Conservation (phyloP, 1,284 basidiomycete genomes). For the Heterobasidion occidentale region DNA sequence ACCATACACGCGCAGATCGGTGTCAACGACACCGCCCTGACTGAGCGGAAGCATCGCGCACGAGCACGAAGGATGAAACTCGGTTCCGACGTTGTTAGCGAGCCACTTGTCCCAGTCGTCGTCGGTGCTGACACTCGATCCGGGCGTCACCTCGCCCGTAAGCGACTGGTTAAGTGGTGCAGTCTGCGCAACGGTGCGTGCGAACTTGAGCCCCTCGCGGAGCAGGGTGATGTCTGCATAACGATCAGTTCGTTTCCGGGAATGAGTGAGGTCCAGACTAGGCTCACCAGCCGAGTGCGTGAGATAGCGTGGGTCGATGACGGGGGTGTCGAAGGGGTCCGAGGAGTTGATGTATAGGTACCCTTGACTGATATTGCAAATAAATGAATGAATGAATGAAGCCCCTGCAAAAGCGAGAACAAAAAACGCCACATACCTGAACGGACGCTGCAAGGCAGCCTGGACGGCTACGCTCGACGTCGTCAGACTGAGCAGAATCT, state of each 20-base stretch:
- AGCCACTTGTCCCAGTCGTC: slow-evolving; percentile 41
- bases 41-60: slow-evolving; percentile 57
- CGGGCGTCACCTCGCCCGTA: slow-evolving; percentile 30
- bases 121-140: slow-evolving; percentile 30
- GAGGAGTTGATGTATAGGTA: slow-evolving; percentile 37
- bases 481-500: slow-evolving; percentile 55
- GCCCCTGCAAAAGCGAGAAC: background rate
- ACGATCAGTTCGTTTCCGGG: slow-evolving; percentile 5
- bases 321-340: slow-evolving; percentile 45
- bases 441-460: slow-evolving; percentile 60
- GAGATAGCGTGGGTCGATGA: slow-evolving; percentile 60
- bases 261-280: slow-evolving; percentile 4
- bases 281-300: slow-evolving; percentile 35
- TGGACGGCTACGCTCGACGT: slow-evolving; percentile 47
- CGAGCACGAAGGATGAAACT: slow-evolving; percentile 53
- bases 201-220: slow-evolving; percentile 49
- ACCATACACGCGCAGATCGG: slow-evolving; percentile 57
- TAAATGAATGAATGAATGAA: slow-evolving; percentile 5
- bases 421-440: slow-evolving; percentile 25
- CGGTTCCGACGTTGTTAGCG: slow-evolving; percentile 29
- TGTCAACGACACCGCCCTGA: slow-evolving; percentile 60
- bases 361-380: slow-evolving; percentile 20
- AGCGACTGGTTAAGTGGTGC: slow-evolving; percentile 29
- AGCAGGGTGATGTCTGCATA: slow-evolving; percentile 42
- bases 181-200: slow-evolving; percentile 33